These are phyloP conservation scores for Coriolopsis trogii DNA, from an alignment of 1,284 basidiomycete genomes.

Conservation along the genomic window DNA sequence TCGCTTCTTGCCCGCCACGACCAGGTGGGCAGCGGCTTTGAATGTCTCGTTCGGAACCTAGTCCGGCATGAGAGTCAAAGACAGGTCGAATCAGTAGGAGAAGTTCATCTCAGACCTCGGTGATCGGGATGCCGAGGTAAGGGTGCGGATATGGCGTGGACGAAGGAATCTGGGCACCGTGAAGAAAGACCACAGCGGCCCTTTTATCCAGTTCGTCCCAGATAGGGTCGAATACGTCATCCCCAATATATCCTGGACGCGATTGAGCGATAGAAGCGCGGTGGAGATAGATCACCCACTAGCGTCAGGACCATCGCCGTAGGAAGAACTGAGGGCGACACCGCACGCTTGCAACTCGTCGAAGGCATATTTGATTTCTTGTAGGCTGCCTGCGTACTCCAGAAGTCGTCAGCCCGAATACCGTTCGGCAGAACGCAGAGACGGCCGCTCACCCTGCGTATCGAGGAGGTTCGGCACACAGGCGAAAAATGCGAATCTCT, in stretches of 20 bases:
- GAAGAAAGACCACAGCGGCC: slow-evolving; percentile 63
- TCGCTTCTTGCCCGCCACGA: slow-evolving; percentile 68
- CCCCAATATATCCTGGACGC: slow-evolving; percentile 65
- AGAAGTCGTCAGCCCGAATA: no score
- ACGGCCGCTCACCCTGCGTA: slow-evolving; percentile 47
- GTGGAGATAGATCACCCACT: slow-evolving; percentile 25
- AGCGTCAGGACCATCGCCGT: slow-evolving; percentile 45
- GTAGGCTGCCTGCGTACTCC: slow-evolving; percentile 46
- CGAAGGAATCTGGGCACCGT: slow-evolving; percentile 66
- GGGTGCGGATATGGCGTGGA: slow-evolving; percentile 63
- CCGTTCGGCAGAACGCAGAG: no score
- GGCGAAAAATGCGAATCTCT: slow-evolving; percentile 68
- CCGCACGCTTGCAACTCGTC: slow-evolving; percentile 64
- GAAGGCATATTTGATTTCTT: slow-evolving; percentile 59
- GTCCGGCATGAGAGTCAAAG: background rate
- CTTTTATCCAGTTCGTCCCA: slow-evolving; percentile 68
- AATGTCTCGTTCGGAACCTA: slow-evolving; percentile 79
- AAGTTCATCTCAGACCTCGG: slow-evolving; percentile 49
- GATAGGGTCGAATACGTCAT: slow-evolving; percentile 60
- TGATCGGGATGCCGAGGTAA: slow-evolving; percentile 64
- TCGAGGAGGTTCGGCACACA: slow-evolving; percentile 63
- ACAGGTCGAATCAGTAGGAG: background rate
- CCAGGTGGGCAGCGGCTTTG: slow-evolving; percentile 75
- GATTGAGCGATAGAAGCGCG: background rate
- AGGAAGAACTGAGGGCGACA: slow-evolving; percentile 63